These are phyloP conservation scores for Solanum tarijense DNA, from an alignment of 257 asterid genomes.

Conservation along the genomic window DNA sequence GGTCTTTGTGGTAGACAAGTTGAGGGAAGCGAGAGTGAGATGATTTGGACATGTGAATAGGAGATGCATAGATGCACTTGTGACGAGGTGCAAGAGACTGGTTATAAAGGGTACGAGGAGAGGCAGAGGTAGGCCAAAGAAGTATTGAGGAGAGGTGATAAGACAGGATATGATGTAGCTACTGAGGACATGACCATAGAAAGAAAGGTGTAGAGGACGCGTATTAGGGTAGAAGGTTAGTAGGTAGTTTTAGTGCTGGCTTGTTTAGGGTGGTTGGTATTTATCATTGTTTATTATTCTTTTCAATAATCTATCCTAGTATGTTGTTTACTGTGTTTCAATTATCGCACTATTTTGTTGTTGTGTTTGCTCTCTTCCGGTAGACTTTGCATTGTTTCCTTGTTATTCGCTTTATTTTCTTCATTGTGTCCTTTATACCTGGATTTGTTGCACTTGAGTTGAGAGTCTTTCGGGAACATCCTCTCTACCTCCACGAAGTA, in stretches of 20 bases:
- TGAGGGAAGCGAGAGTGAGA: background rate
- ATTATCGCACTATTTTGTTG: background rate
- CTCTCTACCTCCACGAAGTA: background rate
- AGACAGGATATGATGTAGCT: background rate
- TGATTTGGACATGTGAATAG: background rate
- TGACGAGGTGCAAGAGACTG: background rate
- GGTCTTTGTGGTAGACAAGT: background rate
- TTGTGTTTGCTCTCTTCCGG: background rate
- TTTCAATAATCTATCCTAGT: background rate
- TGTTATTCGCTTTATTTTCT: background rate
- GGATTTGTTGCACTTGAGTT: background rate
- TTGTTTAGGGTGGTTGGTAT: background rate
- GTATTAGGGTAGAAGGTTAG: background rate
- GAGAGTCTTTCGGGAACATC: background rate
- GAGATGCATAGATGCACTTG: background rate
- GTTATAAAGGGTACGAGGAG: background rate
- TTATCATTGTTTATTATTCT: no score
- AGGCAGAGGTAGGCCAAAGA: background rate
- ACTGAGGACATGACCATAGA: background rate
- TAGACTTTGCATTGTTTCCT: background rate
- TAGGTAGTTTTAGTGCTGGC: background rate
- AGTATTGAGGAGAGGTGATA: background rate
- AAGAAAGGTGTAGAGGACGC: background rate
- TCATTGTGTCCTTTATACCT: background rate
- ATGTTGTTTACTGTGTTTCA: no score